These are phyloP conservation scores for Prunus dulcis DNA, from an alignment of 306 rosid genomes.

Conservation along the genomic window DNA sequence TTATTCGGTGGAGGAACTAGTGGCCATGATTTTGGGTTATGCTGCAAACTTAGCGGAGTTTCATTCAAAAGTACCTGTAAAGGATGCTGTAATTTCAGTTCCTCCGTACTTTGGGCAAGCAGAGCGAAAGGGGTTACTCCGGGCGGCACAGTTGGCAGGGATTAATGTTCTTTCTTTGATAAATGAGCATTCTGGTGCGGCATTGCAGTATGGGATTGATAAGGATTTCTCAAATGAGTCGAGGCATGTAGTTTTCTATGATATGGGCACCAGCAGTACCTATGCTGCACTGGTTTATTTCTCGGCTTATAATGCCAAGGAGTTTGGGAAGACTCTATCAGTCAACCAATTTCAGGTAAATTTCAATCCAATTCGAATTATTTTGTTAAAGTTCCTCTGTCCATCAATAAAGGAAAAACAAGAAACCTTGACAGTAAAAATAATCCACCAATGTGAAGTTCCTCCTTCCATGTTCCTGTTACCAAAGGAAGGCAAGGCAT, in stretches of 20 bases:
- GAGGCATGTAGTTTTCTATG: slow-evolving; percentile 82
- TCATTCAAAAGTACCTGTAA: slow-evolving; percentile 75
- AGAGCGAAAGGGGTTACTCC: slow-evolving; percentile 71
- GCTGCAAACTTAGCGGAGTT: slow-evolving; percentile 72
- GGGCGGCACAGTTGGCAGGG: slow-evolving; percentile 84
- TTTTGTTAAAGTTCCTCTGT: not conserved
- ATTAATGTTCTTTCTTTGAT: slow-evolving; percentile 76
- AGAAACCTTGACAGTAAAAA: not conserved
- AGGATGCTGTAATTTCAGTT: slow-evolving; percentile 81
- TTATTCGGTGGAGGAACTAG: slow-evolving; percentile 72
- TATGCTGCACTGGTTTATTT: slow-evolving; percentile 84
- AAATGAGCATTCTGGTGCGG: slow-evolving; percentile 95
- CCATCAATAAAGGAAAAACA: not conserved
- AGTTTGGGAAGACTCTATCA: slow-evolving; percentile 69
- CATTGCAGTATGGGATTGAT: slow-evolving; percentile 94
- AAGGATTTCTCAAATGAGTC: slow-evolving; percentile 87
- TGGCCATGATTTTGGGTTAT: slow-evolving; percentile 77
- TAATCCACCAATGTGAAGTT: not conserved
- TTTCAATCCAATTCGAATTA: not conserved
- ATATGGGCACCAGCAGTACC: slow-evolving; percentile 93
- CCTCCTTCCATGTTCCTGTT: not conserved
- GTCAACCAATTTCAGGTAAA: slow-evolving; percentile 93
- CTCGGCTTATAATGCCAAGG: slow-evolving; percentile 75
- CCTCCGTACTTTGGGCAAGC: slow-evolving; percentile 97
- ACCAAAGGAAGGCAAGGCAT: not conserved